These are phyloP conservation scores for Aspergillus clavatus DNA, from an alignment of 2,329 filamentous ascomycete genomes.

Conservation along the genomic window DNA sequence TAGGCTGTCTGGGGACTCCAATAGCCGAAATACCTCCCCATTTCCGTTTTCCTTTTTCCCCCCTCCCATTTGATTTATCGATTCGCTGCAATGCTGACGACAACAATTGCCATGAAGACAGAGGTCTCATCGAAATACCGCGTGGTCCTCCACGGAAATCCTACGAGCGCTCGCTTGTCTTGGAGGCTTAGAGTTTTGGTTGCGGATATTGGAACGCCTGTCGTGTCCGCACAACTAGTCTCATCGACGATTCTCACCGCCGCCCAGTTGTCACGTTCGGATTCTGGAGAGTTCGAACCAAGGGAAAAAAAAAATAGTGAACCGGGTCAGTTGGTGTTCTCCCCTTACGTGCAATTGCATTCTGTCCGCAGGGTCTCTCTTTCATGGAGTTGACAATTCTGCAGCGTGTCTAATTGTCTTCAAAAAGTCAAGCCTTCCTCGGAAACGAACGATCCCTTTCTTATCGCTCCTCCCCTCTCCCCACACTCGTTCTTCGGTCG, in stretches of 20 bases:
- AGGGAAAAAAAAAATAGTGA: not conserved
- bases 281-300: not conserved
- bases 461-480: not conserved
- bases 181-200: constrained; percentile 2
- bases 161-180: not conserved
- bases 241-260: constrained; percentile 5
- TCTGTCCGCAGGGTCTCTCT: too few species aligned
- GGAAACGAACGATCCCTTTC: not conserved
- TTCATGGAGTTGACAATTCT: not conserved
- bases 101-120: not conserved
- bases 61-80: too few species aligned
- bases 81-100: not conserved
- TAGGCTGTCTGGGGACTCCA: not conserved
- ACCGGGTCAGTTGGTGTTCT: not conserved
- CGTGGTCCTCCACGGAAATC: not conserved
- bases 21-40: not conserved
- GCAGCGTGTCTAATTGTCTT: not conserved
- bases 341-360: not conserved
- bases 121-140: not conserved
- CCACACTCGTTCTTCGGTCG: not conserved
- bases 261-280: not conserved
- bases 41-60: not conserved
- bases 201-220: constrained; percentile 5
- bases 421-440: not conserved
- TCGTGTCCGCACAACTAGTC: constrained; percentile 6